Percentiles rank a stretch among this genome's conserved stretches.
These are phyloP conservation scores for Arthrobotrys sphaeroides DNA, from an alignment of 2,329 filamentous ascomycete genomes.

Conservation along the genomic window DNA sequence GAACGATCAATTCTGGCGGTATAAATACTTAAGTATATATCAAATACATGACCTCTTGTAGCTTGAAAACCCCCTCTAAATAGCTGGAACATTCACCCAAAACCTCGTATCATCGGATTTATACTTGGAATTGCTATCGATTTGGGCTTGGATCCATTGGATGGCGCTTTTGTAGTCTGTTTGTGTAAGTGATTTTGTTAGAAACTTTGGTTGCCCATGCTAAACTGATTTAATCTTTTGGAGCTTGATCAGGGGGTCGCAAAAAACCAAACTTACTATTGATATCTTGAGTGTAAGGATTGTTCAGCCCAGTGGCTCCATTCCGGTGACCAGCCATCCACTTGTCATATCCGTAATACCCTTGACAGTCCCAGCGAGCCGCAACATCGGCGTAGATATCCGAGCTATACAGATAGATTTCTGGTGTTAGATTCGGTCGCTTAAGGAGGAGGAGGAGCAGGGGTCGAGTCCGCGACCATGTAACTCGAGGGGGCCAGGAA, in stretches of 20 bases:
- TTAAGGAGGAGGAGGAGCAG: no score
- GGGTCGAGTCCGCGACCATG: no score
- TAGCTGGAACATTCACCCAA: constrained; percentile 11
- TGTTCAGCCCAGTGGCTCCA: constrained; percentile 36
- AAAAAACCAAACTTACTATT: neutral
- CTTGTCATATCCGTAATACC: constrained; percentile 57
- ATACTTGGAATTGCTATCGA: constrained; percentile 55
- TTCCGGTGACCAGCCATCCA: constrained; percentile 58
- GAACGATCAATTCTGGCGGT: no score
- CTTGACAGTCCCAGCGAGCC: constrained; percentile 57
- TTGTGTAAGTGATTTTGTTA: no score
- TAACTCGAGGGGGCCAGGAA: neutral
- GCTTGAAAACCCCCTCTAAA: no score
- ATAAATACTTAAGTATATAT: no score
- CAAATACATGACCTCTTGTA: no score
- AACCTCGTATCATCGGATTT: constrained; percentile 58
- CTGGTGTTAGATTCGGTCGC: neutral
- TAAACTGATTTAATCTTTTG: no score
- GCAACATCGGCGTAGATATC: constrained; percentile 56
- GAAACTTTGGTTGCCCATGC: no score
- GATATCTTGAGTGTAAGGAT: constrained; percentile 2
- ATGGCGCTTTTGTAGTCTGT: constrained; percentile 55
- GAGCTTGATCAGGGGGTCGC: no score
- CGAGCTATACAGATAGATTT: neutral
- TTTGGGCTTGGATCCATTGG: constrained; percentile 59